Evolutionary conservation across 129 eudicot species (phyloP).

Genomic region (Dittrichia graveolens): DNA sequence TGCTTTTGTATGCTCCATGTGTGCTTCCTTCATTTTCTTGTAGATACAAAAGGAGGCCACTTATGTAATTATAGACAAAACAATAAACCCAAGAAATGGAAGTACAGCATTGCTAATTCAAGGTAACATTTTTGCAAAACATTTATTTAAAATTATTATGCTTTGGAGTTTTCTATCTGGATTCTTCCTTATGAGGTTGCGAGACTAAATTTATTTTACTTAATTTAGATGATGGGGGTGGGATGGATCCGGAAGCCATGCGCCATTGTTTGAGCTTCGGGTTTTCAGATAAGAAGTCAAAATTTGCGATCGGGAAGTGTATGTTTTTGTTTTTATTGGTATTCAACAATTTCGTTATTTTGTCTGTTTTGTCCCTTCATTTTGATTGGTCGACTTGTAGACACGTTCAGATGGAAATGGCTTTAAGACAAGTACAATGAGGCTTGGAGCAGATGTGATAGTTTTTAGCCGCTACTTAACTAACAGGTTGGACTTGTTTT

Average conservation of each 20-base stretch:
- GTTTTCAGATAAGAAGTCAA: constrained; percentile 64
- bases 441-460: constrained; percentile 78
- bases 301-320: constrained; percentile 71
- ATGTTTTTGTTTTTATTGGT: constrained; percentile 33
- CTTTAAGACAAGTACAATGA: constrained; percentile 72
- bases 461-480: constrained; percentile 55
- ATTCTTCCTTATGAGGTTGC: neutral
- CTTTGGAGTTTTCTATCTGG: neutral
- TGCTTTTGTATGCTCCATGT: constrained; percentile 11
- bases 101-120: constrained; percentile 53
- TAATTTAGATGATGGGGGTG: constrained; percentile 62
- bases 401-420: constrained; percentile 80
- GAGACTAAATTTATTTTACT: constrained; percentile 19
- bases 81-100: constrained; percentile 50
- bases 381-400: constrained; percentile 50
- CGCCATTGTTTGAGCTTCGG: constrained; percentile 71
- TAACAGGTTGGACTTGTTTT: constrained; percentile 37
- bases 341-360: neutral
- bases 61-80: constrained; percentile 56
- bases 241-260: constrained; percentile 71
- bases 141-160: neutral
- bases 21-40: constrained; percentile 18
- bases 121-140: constrained; percentile 36
- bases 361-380: constrained; percentile 31
- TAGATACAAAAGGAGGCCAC: constrained; percentile 73